Percentiles rank a stretch among this genome's conserved stretches.
Evolutionary conservation across 805 yeast genomes (phyloP).

Genomic region (Candida insectalens): DNA sequence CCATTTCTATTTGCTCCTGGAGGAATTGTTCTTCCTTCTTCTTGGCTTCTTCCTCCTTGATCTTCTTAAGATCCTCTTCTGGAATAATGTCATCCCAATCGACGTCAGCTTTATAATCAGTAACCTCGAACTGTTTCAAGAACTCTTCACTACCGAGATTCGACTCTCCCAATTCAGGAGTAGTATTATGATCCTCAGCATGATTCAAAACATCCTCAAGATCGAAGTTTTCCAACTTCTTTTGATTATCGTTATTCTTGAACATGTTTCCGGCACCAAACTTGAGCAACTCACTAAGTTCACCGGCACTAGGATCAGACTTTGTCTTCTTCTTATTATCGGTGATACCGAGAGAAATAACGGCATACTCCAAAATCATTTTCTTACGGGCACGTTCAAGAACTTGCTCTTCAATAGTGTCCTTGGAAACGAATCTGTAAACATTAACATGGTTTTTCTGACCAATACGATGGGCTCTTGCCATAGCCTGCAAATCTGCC

Average conservation of each 20-base stretch:
- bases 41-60: constrained; percentile 87
- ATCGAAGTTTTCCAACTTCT: constrained; percentile 89
- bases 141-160: constrained; percentile 98
- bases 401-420: constrained; percentile 96
- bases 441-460: constrained; percentile 98
- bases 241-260: constrained; percentile 85
- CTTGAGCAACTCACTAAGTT: constrained; percentile 84
- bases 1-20: constrained; percentile 84
- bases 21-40: constrained; percentile 78
- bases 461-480: constrained; percentile 99
- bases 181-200: constrained; percentile 94
- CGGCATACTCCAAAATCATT: constrained; percentile 97
- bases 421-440: constrained; percentile 94
- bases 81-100: constrained; percentile 99
- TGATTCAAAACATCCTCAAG: constrained; percentile 92
- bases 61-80: constrained; percentile 76
- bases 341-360: constrained; percentile 90
- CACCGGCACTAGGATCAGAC: constrained; percentile 73
- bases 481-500: constrained; percentile 99
- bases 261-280: constrained; percentile 99
- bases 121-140: constrained; percentile 92
- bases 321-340: constrained; percentile 50
- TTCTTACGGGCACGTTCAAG: constrained; percentile 93
- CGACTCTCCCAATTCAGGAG: constrained; percentile 96
- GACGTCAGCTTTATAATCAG: constrained; percentile 96